A percentile compares a stretch with the other conserved stretches of the same genome.
phyloP scores from a whole-genome alignment of 768 basidiomycete species.

The Russula ochroleuca region DNA sequence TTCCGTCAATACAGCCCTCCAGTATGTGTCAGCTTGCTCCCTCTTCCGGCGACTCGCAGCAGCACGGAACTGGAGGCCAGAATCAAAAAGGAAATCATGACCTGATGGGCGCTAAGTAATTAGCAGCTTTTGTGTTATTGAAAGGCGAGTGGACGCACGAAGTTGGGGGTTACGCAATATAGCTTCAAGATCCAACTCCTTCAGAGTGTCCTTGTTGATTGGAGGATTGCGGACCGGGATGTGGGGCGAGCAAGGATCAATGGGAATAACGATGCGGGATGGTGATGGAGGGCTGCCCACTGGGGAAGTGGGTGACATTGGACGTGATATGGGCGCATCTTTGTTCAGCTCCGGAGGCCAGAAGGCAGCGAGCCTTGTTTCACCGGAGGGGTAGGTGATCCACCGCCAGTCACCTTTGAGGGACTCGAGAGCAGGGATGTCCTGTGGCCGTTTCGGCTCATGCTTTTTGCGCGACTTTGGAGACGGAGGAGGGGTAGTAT shows the following conservation, averaged over 20 bases:
- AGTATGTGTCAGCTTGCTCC: constrained; percentile 74
- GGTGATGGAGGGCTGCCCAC: constrained; percentile 27
- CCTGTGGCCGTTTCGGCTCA: constrained; percentile 23
- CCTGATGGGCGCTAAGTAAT: constrained; percentile 42
- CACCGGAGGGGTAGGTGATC: constrained; percentile 27
- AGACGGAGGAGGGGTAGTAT: constrained; percentile 6
- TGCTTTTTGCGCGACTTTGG: constrained; percentile 21
- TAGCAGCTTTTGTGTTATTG: constrained; percentile 1
- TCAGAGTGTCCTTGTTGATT: constrained; percentile 78
- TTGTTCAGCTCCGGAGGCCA: constrained; percentile 29
- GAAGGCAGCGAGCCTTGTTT: constrained; percentile 28
- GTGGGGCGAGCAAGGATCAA: constrained; percentile 46
- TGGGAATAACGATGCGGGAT: constrained; percentile 35
- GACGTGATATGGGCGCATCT: constrained; percentile 23
- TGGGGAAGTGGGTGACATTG: constrained; percentile 28
- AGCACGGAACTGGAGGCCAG: constrained; percentile 77
- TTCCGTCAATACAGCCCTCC: constrained; percentile 76
- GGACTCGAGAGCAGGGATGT: constrained; percentile 26
- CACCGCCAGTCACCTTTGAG: constrained; percentile 28
- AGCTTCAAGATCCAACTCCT: constrained; percentile 78
- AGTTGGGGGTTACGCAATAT: constrained; percentile 89
- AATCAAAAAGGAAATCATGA: constrained; percentile 87
- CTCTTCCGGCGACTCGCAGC: constrained; percentile 69
- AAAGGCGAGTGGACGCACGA: constrained; percentile 51
- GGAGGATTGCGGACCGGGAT: constrained; percentile 69